Percentiles rank a stretch among this genome's conserved stretches.
These are phyloP conservation scores for Amanita exitialis DNA, from an alignment of 768 basidiomycete genomes.

Conservation along the genomic window DNA sequence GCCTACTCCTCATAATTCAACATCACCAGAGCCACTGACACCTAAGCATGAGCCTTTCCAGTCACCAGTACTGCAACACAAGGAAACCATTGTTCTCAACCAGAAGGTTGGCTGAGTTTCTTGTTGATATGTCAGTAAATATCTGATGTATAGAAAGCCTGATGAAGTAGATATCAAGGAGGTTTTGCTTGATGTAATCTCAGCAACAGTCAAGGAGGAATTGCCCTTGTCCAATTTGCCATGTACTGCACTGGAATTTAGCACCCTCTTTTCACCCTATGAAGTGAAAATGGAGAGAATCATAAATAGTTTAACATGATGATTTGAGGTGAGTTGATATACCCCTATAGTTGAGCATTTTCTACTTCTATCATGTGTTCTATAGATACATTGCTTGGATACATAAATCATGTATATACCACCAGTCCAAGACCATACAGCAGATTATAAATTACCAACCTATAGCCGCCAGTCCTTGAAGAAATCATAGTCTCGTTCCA, in stretches of 20 bases:
- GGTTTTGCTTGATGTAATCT: neutral
- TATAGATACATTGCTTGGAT: too few relatives aligned
- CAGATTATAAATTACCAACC: neutral
- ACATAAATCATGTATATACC: neutral
- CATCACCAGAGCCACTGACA: slow-evolving; percentile 1
- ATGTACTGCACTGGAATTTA: neutral
- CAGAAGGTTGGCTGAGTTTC: neutral
- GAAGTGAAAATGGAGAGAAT: slow-evolving; percentile 3
- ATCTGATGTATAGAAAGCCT: neutral
- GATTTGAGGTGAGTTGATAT: neutral
- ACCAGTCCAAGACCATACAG: neutral
- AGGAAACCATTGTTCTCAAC: neutral
- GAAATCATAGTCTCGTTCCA: slow-evolving; percentile 52
- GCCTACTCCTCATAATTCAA: slow-evolving; percentile 5
- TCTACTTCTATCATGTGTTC: too few relatives aligned
- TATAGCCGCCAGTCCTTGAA: slow-evolving; percentile 67
- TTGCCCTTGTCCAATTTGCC: neutral
- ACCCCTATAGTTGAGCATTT: too few relatives aligned
- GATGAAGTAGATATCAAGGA: neutral
- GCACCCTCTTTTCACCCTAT: neutral
- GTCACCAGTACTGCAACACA: neutral
- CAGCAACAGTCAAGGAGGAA: neutral
- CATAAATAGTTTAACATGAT: neutral
- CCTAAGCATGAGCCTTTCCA: neutral
- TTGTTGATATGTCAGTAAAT: neutral